These are phyloP conservation scores for Pythium aphanidermatum DNA, from an alignment of 352 stramenopile species.

Conservation along the genomic window DNA sequence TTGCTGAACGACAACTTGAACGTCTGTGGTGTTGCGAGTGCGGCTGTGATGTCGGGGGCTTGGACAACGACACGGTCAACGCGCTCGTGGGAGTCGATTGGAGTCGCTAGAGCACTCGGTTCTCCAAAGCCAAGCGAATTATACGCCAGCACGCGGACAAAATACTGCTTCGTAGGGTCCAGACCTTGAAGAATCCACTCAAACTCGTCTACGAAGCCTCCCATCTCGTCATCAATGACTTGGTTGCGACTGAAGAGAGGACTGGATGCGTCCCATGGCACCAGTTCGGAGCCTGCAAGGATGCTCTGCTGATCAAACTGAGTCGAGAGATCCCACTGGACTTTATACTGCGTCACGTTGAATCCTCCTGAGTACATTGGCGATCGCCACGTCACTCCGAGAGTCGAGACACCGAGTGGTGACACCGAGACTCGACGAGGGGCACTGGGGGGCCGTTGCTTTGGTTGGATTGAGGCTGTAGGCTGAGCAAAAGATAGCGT, in stretches of 20 bases:
- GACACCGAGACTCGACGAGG: slow-evolving; percentile 27
- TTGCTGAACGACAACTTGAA: slow-evolving; percentile 58
- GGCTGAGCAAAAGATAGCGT: slow-evolving; percentile 19
- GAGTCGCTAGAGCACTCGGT: slow-evolving; percentile 28
- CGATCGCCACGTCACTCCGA: slow-evolving; percentile 72
- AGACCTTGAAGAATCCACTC: slow-evolving; percentile 43
- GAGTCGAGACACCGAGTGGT: slow-evolving; percentile 25
- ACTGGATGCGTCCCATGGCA: slow-evolving; percentile 10
- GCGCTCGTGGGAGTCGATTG: slow-evolving; percentile 44
- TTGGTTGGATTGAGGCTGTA: slow-evolving; percentile 19
- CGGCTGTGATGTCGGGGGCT: slow-evolving; percentile 24
- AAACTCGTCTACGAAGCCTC: slow-evolving; percentile 6
- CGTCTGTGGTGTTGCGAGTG: slow-evolving; percentile 28
- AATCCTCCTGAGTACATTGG: slow-evolving; percentile 66
- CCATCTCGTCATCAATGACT: not conserved
- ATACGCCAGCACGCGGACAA: slow-evolving; percentile 76
- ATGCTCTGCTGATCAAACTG: slow-evolving; percentile 77
- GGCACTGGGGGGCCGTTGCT: slow-evolving; percentile 22
- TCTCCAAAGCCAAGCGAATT: slow-evolving; percentile 74
- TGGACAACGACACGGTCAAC: slow-evolving; percentile 39
- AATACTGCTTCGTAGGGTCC: slow-evolving; percentile 47
- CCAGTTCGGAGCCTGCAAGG: slow-evolving; percentile 38
- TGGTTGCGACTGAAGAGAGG: not conserved
- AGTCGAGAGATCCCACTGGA: slow-evolving; percentile 90
- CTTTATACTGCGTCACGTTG: slow-evolving; percentile 83